Conservation (phyloP, 208 protist species). For the Leishmania braziliensis region DNA sequence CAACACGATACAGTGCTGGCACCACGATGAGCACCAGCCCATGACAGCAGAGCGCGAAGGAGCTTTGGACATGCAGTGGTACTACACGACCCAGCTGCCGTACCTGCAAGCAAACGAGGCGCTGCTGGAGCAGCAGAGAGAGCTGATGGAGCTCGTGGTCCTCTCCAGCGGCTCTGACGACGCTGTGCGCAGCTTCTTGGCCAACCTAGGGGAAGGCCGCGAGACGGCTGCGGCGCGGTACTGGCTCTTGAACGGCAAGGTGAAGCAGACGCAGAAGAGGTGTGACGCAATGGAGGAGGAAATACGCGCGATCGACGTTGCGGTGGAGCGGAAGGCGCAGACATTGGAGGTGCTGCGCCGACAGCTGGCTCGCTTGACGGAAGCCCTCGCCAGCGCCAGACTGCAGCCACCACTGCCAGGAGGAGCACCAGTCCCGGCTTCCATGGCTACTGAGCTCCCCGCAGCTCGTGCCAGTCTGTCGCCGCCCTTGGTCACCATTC, state of each 20-base stretch:
- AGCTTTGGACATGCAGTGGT: constrained; percentile 86
- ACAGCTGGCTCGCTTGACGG: constrained; percentile 47
- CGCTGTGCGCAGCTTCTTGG: constrained; percentile 39
- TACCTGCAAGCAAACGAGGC: constrained; percentile 60
- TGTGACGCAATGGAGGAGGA: constrained; percentile 39
- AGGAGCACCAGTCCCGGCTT: not conserved
- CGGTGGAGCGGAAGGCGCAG: constrained; percentile 37
- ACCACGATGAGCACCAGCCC: constrained; percentile 82
- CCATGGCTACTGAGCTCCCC: not conserved
- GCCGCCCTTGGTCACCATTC: not conserved
- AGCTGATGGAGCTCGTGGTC: constrained; percentile 60
- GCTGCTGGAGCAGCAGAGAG: constrained; percentile 69
- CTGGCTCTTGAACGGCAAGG: constrained; percentile 41
- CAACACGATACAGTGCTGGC: constrained; percentile 81
- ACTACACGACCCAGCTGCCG: constrained; percentile 69
- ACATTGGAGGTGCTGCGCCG: constrained; percentile 41
- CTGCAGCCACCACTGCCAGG: constrained; percentile 8
- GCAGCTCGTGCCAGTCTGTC: not conserved
- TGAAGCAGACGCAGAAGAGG: constrained; percentile 39
- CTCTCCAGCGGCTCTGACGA: constrained; percentile 67
- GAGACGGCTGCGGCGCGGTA: constrained; percentile 44
- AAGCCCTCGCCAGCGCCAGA: constrained; percentile 35
- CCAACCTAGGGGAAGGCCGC: constrained; percentile 26
- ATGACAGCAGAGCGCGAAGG: constrained; percentile 64
- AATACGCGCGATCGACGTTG: constrained; percentile 35